Conservation (phyloP, 148 eudicot species). For the Vaccinium corymbosum region DNA sequence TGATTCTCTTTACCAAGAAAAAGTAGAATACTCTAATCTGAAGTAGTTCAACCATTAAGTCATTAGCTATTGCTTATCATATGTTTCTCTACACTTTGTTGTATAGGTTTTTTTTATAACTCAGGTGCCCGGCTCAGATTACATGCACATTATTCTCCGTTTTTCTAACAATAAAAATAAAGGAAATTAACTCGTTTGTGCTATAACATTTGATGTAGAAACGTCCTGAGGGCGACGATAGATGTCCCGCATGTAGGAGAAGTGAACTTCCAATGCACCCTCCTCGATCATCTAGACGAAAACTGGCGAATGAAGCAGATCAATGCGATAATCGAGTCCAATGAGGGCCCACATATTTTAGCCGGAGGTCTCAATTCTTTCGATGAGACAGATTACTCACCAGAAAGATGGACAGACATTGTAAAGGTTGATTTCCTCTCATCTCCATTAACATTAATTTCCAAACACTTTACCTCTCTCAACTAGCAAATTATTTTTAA, state of each 20-base stretch:
- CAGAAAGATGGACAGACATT: slow-evolving; percentile 95
- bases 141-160: too few relatives aligned
- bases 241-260: slow-evolving; percentile 79
- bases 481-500: background rate
- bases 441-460: background rate
- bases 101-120: background rate
- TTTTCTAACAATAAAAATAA: too few relatives aligned
- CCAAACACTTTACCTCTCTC: background rate
- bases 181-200: background rate
- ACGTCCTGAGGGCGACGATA: slow-evolving; percentile 81
- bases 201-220: slow-evolving; percentile 42
- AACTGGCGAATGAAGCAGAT: slow-evolving; percentile 96
- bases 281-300: slow-evolving; percentile 87
- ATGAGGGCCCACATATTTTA: slow-evolving; percentile 73
- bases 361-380: slow-evolving; percentile 95
- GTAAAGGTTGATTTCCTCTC: slow-evolving; percentile 46
- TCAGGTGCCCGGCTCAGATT: background rate
- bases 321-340: slow-evolving; percentile 69
- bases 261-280: slow-evolving; percentile 75
- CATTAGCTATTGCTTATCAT: background rate
- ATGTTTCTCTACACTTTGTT: background rate
- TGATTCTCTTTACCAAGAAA: background rate
- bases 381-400: slow-evolving; percentile 80
- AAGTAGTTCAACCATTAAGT: background rate
- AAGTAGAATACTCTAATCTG: background rate